Evolutionary conservation across 371 early-diverging fungal genomes (phyloP).

Genomic region (Lichtheimia hyalospora): DNA sequence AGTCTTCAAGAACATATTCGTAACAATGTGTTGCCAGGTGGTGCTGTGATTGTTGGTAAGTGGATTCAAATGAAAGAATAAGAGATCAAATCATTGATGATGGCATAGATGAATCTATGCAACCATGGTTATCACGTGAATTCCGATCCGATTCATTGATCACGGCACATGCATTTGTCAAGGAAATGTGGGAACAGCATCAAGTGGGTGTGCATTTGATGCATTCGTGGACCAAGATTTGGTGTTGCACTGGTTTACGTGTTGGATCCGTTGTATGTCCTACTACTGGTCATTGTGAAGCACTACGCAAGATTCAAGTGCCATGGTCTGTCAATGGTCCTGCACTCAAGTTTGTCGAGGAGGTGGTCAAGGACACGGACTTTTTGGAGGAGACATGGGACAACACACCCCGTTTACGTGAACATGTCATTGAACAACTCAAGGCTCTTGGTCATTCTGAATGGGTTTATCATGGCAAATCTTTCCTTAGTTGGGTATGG

Average conservation of each 20-base stretch:
- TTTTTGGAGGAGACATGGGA: conserved; percentile 78
- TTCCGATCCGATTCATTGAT: conserved; percentile 78
- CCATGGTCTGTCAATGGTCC: conserved; percentile 89
- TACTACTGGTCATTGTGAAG: conserved; percentile 65
- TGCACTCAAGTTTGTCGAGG: conserved; percentile 77
- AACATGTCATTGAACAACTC: conserved; percentile 57
- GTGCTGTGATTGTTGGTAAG: conserved; percentile 73
- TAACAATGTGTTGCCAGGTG: conserved; percentile 63
- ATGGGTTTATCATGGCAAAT: conserved; percentile 74
- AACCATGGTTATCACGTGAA: conserved; percentile 77
- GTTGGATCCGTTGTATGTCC: conserved; percentile 87
- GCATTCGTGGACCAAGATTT: conserved; percentile 91
- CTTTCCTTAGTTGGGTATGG: conserved; percentile 87
- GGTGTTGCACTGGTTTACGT: conserved; percentile 88
- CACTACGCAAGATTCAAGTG: conserved; percentile 74
- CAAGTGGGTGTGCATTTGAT: conserved; percentile 79
- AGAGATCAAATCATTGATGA: not conserved
- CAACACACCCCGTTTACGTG: conserved; percentile 66
- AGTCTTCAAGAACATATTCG: conserved; percentile 69
- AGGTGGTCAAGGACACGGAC: conserved; percentile 67
- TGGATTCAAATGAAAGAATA: not conserved
- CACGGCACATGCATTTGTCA: conserved; percentile 60
- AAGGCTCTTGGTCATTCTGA: conserved; percentile 22
- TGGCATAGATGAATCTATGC: conserved; percentile 81
- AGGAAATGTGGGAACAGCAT: conserved; percentile 53